Base-by-base conservation (phyloP, 2,329 filamentous ascomycete species). In the Aspergillus sp. region DNA sequence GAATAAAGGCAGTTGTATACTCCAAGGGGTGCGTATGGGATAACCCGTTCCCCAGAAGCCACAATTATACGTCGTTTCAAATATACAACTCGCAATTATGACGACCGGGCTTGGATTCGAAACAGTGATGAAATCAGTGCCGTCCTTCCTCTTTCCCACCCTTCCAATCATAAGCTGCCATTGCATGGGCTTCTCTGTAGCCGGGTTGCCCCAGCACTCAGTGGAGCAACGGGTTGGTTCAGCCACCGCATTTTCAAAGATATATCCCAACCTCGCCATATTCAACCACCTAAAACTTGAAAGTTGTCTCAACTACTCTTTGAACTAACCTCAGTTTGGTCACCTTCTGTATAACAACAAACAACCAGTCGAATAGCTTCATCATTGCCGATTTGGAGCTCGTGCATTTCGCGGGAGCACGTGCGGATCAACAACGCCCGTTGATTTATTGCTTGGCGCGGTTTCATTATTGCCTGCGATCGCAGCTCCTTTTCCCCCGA, bases 221-320 rank as follows among this genome's bases (percentile, higher is more conserved):
- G 64, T 69, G 65, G 66, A 69, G 62, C 62, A 56, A 53, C 43
- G 57, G 56, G 60, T 64, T 60, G 52, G 61, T 69, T 68, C 70
- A 73, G 70, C 71, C 70, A 73, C 70, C 69, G 62, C 65, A 64
- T 69, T 73, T 73, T 68, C 62, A 56, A 43, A 46, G 40, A 52
- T 59, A 59, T 51, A 57, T 53, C 52, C 64, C 63, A 64, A 55
- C 65, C 64, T 65, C 61, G 57, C 56, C 33, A 62, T 61, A 61
- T 61, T 64, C 58, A 46, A 41, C 35, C 37, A 47, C 52, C 44
- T 50, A 27, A 46, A 47, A 53, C 33, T 51, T 35, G 47, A 41
- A 43, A 24, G 27, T 33, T 41, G 43, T 53, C 21, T 55, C 47
- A 52, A 57, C 35, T 44, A 44, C 41, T 35, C 12, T 19, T 15